Evolutionary conservation across 2,329 filamentous ascomycete genomes (phyloP).

Genomic region (Calonectria pauciramosa): DNA sequence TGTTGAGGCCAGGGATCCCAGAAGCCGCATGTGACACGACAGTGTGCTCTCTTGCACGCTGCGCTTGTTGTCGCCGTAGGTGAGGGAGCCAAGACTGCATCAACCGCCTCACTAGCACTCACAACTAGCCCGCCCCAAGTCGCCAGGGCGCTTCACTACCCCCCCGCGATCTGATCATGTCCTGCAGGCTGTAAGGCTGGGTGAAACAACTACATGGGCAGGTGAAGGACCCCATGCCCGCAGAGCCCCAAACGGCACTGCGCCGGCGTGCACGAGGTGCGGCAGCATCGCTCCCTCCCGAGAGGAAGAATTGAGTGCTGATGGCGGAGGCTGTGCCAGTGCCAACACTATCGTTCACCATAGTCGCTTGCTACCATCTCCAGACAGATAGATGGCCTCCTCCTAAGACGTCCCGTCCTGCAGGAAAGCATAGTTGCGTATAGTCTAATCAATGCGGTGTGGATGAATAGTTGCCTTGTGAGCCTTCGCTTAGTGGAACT

Average conservation of each 20-base stretch:
- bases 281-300: constrained; percentile 2
- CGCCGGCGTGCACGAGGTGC: background rate
- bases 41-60: background rate
- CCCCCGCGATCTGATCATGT: constrained; percentile 25
- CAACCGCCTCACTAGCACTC: background rate
- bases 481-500: background rate
- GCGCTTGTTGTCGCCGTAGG: background rate
- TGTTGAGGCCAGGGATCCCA: background rate
- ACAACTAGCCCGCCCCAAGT: background rate
- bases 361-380: background rate
- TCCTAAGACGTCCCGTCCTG: background rate
- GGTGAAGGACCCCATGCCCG: constrained; percentile 1
- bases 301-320: constrained; percentile 21
- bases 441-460: constrained; percentile 7
- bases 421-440: background rate
- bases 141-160: constrained; percentile 8
- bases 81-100: constrained; percentile 19
- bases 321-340: constrained; percentile 1
- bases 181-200: constrained; percentile 21
- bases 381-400: background rate
- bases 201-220: constrained; percentile 19
- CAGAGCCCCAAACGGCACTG: constrained; percentile 17
- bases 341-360: background rate
- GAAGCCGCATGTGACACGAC: background rate
- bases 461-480: background rate